Evolutionary conservation across 2,329 filamentous ascomycete species (phyloP), one percentile per base, ranked within the genome.

Genomic region (Beauveria brongniartii): DNA sequence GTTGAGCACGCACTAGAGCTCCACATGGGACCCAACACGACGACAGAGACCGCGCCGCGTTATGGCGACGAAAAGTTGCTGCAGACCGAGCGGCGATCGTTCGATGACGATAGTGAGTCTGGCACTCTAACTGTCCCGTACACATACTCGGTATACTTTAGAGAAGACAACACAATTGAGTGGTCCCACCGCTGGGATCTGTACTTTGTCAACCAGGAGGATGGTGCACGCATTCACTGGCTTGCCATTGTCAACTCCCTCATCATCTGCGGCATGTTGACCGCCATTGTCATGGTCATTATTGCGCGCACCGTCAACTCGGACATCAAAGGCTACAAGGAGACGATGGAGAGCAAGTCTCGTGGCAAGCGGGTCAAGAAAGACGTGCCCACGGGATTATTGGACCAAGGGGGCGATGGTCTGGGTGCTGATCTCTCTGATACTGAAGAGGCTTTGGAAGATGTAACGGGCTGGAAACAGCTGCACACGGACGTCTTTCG

Each of bases 401-500:
- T 91, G 6, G 87, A 88, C 20, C 82, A 84, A 64, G 76, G 79
- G 34, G 79, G 76, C 48, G 80, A 82, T 63, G 77, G 76, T 53
- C 79, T 82, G 64, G 77, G 65, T 51, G 87, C 83, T 5, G 89
- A 91, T 54, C 63, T 81, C 8, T 81, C 79, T 2, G 76, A 73
- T 66, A 85, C 80, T 63, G 78, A 76, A 1, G 86, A 86, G 47
- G 75, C 82, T 0, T 72, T 90, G 7, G 91, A 96, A 68, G 91
- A 96, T 67, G 82, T 89, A 30, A 90, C 89, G 2, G 91, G 91
- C 55, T 96, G 91, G 91, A 96, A 96, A 72, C 78, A 94, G 18
- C 80, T 96, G 3, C 90, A 95, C 68, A 90, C 84, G n/a, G 91
- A 96, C 72, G 90, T 95, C 4, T 96, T 96, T 77, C 83, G 91